Base-by-base conservation (phyloP, 73 alveolate genomes). In the Tetrahymena borealis region DNA sequence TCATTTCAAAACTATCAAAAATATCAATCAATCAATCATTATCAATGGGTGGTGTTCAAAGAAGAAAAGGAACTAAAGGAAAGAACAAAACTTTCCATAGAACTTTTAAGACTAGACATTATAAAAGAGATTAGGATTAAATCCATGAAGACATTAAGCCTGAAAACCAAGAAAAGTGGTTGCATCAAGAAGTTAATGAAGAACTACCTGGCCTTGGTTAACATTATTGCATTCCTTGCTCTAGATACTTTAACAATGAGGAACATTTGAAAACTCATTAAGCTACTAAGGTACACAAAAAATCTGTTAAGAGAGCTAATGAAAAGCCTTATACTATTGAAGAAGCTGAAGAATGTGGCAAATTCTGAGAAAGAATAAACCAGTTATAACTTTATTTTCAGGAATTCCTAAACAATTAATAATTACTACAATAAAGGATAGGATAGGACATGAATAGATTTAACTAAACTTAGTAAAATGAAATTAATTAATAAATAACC, bases 121-220 rank as follows among this genome's bases (percentile, higher is more conserved):
- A 96, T 85, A 94, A 38, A 60, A 96, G 94, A 94, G 98, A 94
- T 92, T 90, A 93, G 10, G 98, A 96, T 60, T 91, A 96, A 79
- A 92, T 96, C 4, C 95, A 94, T 12, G 96, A 96, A 38, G 98
- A 96, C 90, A 93, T 96, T 39, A 94, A 96, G 39, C 98, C 98
- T 3, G 95, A 96, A 90, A 96, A 96, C 43, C 78, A 90, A 39
- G 90, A 93, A 79, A 94, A 94, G 94, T 94, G 93, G 94, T 20
- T 90, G 38, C 85, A 94, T 39, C 78, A 94, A 78, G 94, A 91
- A 91, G 94, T 96, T 38, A 96, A 96, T 94, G 98, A 96, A 96
- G 96, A 94, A 20, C 91, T 96, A 90, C 98, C 98, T 20, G 98
- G 98, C 33, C 93, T 96, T 91, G 98, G 98, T 0, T 94, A 96